Evolutionary conservation across 2,329 filamentous ascomycete genomes (phyloP).

Genomic region (Graphilbum ipis-grandicollis): DNA sequence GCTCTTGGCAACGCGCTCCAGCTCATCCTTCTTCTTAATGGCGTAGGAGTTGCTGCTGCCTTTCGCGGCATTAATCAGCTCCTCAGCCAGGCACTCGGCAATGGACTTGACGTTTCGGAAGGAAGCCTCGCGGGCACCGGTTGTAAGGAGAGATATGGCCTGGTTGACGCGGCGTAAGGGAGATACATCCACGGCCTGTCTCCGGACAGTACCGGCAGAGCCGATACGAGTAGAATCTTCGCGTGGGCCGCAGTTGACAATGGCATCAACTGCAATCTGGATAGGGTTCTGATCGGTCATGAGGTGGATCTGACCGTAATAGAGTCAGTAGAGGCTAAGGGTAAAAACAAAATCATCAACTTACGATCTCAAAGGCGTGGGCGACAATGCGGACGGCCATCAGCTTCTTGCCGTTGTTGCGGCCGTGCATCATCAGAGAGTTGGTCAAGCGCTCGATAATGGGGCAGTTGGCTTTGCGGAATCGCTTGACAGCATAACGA

Average conservation of each 20-base stretch:
- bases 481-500: conserved; percentile 97
- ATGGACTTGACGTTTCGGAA: conserved; percentile 99
- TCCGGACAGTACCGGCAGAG: conserved; percentile 97
- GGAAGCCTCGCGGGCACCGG: conserved; percentile 92
- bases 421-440: conserved; percentile 99
- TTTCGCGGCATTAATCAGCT: conserved; percentile 99
- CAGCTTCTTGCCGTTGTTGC: conserved; percentile 99
- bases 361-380: conserved; percentile 97
- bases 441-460: conserved; percentile 99
- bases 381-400: conserved; percentile 99
- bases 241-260: conserved; percentile 99
- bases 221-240: conserved; percentile 99
- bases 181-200: conserved; percentile 99
- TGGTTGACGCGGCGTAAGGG: conserved; percentile 99
- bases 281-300: conserved; percentile 99
- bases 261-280: conserved; percentile 97
- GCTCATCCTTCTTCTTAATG: conserved; percentile 99
- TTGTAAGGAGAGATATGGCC: conserved; percentile 96
- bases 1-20: conserved; percentile 99
- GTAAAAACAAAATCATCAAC: conserved; percentile 3
- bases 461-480: conserved; percentile 99
- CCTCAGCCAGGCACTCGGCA: conserved; percentile 97
- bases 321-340: too few relatives aligned
- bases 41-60: conserved; percentile 99
- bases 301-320: conserved; percentile 99